Percentiles rank a stretch among this genome's conserved stretches.
Conservation (phyloP, 345 rosid species). For the Bruguiera gymnorhiza region DNA sequence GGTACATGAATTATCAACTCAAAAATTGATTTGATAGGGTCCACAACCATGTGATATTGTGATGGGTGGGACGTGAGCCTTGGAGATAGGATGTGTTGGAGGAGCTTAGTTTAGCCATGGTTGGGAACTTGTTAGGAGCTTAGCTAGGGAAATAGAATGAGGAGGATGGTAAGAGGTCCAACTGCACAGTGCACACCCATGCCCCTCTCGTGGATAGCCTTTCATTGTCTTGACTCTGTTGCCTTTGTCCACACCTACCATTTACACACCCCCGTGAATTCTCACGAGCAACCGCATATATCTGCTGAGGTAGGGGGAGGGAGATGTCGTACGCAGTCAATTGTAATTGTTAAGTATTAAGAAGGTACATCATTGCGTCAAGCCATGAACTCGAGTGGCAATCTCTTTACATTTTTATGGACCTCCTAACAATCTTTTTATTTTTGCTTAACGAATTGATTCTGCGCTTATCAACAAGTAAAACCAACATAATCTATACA, state of each 20-base stretch:
- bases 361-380: no score
- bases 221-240: conserved; percentile 45
- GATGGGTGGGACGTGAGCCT: background rate
- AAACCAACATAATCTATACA: no score
- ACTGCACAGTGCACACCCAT: conserved; percentile 15
- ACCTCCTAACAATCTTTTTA: no score
- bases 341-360: no score
- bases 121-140: no score
- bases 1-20: background rate
- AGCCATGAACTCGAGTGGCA: no score
- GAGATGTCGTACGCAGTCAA: no score
- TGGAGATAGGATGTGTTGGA: background rate
- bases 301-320: no score
- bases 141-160: background rate
- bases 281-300: no score
- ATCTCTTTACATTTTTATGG: no score
- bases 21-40: background rate
- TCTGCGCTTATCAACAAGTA: no score
- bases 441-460: no score
- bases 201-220: conserved; percentile 33
- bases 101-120: background rate
- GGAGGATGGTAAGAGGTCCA: conserved; percentile 11
- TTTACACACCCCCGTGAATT: conserved; percentile 8
- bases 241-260: conserved; percentile 24
- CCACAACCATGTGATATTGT: conserved; percentile 27